Conservation (phyloP, 495 filamentous ascomycete genomes). For the Alectoria sarmentosa region DNA sequence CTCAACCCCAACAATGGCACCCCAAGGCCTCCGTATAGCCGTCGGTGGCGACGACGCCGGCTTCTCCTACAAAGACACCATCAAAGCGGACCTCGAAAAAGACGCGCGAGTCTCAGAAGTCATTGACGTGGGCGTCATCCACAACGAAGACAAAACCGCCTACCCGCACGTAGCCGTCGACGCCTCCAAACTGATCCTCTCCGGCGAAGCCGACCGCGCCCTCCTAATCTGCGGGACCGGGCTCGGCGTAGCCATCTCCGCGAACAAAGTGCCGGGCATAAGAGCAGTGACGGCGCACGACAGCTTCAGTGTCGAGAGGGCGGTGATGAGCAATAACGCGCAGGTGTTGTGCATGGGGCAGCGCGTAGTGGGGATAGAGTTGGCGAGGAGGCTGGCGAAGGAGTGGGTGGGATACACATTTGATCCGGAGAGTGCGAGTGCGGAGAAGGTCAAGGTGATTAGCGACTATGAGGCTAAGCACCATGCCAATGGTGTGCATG, state of each 20-base stretch:
- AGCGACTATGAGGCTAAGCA: conserved; percentile 59
- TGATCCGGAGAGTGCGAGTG: conserved; percentile 64
- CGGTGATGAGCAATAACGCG: conserved; percentile 76
- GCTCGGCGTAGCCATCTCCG: conserved; percentile 75
- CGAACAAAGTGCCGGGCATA: conserved; percentile 82
- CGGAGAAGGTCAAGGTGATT: conserved; percentile 70
- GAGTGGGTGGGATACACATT: conserved; percentile 82
- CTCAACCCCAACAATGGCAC: conserved; percentile 6
- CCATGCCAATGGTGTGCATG: conserved; percentile 11
- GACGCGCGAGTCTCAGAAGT: conserved; percentile 61
- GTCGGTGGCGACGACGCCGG: conserved; percentile 69
- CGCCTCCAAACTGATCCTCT: conserved; percentile 58
- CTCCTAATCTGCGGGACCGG: conserved; percentile 85
- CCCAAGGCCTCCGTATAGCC: conserved; percentile 44
- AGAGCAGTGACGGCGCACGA: conserved; percentile 84
- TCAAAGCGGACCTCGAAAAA: conserved; percentile 63
- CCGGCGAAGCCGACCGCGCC: conserved; percentile 67
- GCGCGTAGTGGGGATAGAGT: conserved; percentile 71
- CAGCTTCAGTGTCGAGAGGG: conserved; percentile 73
- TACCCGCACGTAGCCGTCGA: conserved; percentile 75
- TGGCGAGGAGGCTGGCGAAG: conserved; percentile 67
- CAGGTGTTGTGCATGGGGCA: conserved; percentile 88
- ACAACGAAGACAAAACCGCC: conserved; percentile 64
- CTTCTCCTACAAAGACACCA: conserved; percentile 67
- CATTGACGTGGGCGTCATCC: conserved; percentile 61